Evolutionary conservation across 1,284 basidiomycete species (phyloP).

Genomic region (Phaffia rhodozyma): DNA sequence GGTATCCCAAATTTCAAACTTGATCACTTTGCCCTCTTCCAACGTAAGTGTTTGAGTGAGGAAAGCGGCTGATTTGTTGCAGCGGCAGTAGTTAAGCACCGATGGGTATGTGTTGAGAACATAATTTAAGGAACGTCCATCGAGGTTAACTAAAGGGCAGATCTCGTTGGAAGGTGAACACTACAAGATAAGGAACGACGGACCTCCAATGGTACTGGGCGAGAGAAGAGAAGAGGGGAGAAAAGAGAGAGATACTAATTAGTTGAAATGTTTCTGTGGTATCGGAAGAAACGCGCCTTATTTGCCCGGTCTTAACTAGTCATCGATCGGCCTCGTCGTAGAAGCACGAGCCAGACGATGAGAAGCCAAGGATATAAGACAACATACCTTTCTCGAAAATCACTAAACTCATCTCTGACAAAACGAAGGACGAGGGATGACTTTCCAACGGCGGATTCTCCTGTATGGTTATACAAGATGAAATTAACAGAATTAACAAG

Average conservation of each 20-base stretch:
- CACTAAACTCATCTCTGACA: constrained; percentile 92
- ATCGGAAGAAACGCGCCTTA: background rate
- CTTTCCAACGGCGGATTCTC: constrained; percentile 95
- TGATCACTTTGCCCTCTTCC: constrained; percentile 79
- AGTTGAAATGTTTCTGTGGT: constrained; percentile 19
- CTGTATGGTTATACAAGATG: constrained; percentile 35
- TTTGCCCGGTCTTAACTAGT: background rate
- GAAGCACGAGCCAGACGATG: constrained; percentile 28
- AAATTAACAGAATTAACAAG: too few species aligned
- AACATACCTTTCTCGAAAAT: constrained; percentile 60
- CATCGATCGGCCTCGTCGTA: constrained; percentile 29
- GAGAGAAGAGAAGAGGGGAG: background rate
- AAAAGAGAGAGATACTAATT: background rate
- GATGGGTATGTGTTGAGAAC: background rate
- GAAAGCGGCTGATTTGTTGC: constrained; percentile 61
- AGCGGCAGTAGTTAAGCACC: background rate
- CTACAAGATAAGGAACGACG: constrained; percentile 20
- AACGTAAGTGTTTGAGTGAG: constrained; percentile 87
- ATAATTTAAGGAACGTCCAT: background rate
- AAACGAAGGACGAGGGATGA: constrained; percentile 90
- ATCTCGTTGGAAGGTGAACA: background rate
- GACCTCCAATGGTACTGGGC: constrained; percentile 65
- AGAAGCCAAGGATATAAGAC: background rate
- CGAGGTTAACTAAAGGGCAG: constrained; percentile 23
- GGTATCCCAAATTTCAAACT: constrained; percentile 66